These are phyloP conservation scores for Arthromyces matolae DNA, from an alignment of 768 basidiomycete species.

Conservation along the genomic window DNA sequence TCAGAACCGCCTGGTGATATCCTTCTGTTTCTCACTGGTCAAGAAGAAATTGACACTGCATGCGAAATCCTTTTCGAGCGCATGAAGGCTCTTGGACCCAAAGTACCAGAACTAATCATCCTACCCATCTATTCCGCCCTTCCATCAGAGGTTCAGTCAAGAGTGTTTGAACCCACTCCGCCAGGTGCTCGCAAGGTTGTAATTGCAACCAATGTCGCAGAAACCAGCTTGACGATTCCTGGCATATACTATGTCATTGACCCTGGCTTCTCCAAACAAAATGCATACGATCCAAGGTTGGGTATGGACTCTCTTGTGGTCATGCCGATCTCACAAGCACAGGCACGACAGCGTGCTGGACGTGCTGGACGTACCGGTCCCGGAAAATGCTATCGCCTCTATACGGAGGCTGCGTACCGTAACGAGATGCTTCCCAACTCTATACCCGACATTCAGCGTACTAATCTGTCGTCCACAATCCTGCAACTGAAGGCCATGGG, in stretches of 20 bases:
- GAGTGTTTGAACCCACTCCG: slow-evolving; percentile 96
- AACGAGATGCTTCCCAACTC: slow-evolving; percentile 99
- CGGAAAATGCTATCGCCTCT: slow-evolving; percentile 96
- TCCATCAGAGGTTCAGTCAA: slow-evolving; percentile 95
- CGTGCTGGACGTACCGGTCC: slow-evolving; percentile 98
- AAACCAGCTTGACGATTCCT: slow-evolving; percentile 96
- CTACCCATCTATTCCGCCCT: slow-evolving; percentile 97
- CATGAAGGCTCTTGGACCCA: slow-evolving; percentile 98
- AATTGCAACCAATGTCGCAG: slow-evolving; percentile 99
- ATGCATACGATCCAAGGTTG: slow-evolving; percentile 93
- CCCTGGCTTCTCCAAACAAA: slow-evolving; percentile 98
- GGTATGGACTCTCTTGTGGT: slow-evolving; percentile 99
- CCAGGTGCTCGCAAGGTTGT: slow-evolving; percentile 98
- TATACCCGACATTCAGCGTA: slow-evolving; percentile 96
- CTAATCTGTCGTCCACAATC: slow-evolving; percentile 90
- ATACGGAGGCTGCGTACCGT: slow-evolving; percentile 96
- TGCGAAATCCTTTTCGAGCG: slow-evolving; percentile 98
- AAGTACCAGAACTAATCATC: slow-evolving; percentile 95
- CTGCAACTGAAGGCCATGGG: slow-evolving; percentile 98
- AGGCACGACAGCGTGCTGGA: slow-evolving; percentile 92
- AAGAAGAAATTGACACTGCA: slow-evolving; percentile 97
- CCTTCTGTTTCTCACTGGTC: slow-evolving; percentile 95
- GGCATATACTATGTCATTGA: slow-evolving; percentile 99
- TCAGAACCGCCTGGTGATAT: slow-evolving; percentile 97
- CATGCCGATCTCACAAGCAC: slow-evolving; percentile 98